Conservation (phyloP, 2,329 filamentous ascomycete species). For the Pezicula neosporulosa region DNA sequence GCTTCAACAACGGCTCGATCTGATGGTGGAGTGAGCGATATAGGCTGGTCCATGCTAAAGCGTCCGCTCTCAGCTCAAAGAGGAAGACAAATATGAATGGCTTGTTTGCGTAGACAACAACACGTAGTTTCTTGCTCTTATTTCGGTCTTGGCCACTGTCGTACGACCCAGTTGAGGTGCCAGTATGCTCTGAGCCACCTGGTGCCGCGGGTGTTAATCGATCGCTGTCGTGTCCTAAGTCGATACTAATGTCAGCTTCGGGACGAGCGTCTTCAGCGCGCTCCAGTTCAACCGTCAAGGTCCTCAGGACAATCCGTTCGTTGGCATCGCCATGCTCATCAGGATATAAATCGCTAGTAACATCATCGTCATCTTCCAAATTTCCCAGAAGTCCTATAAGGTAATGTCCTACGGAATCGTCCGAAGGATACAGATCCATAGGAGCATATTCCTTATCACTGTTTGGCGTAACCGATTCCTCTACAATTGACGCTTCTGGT, state of each 20-base stretch:
- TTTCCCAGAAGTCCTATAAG: constrained; percentile 67
- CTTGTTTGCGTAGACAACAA: constrained; percentile 68
- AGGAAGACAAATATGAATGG: constrained; percentile 79
- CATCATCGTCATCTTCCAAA: constrained; percentile 43
- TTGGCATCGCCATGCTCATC: constrained; percentile 31
- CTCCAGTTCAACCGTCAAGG: constrained; percentile 63
- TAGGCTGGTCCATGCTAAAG: constrained; percentile 50
- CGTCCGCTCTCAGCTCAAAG: constrained; percentile 59
- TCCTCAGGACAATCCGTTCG: constrained; percentile 59
- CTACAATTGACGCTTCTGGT: neutral
- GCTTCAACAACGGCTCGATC: constrained; percentile 53
- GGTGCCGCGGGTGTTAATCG: constrained; percentile 4
- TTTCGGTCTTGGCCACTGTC: constrained; percentile 46
- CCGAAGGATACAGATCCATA: constrained; percentile 1
- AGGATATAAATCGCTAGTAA: neutral
- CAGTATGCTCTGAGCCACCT: constrained; percentile 19
- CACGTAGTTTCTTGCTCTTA: constrained; percentile 56
- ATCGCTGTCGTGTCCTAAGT: constrained; percentile 32
- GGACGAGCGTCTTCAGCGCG: constrained; percentile 33
- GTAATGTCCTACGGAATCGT: constrained; percentile 45
- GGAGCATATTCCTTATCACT: neutral
- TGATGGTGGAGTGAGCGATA: constrained; percentile 61
- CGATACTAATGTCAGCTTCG: constrained; percentile 42
- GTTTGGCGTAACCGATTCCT: neutral
- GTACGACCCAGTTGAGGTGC: constrained; percentile 25